phyloP scores from a whole-genome alignment of 2,329 filamentous ascomycete genomes.

The Colletotrichum ledebouriae region DNA sequence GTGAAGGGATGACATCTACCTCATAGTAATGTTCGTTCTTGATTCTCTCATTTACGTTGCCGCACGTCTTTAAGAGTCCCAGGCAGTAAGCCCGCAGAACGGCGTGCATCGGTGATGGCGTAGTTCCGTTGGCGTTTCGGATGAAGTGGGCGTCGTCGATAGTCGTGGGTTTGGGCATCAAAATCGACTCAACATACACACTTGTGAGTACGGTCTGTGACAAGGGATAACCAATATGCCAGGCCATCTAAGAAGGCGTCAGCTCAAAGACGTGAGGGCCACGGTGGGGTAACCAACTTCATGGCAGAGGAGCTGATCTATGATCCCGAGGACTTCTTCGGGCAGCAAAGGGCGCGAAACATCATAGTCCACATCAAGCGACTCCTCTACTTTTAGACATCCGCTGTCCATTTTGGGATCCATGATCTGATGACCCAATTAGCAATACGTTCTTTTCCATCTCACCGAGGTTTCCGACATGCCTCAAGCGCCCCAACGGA shows the following conservation, averaged over 20 bases:
- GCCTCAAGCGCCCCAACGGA: conserved; percentile 89
- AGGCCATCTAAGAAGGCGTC: conserved; percentile 78
- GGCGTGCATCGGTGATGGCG: conserved; percentile 63
- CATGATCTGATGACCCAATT: conserved; percentile 79
- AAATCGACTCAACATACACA: conserved; percentile 86
- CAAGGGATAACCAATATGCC: conserved; percentile 95
- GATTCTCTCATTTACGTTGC: conserved; percentile 82
- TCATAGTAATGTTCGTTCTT: conserved; percentile 92
- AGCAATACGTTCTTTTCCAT: conserved; percentile 6
- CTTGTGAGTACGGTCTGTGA: conserved; percentile 96
- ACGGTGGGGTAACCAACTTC: conserved; percentile 70
- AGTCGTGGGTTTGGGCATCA: conserved; percentile 76
- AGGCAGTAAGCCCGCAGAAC: conserved; percentile 89
- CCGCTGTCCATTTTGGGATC: conserved; percentile 99
- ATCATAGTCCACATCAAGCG: conserved; percentile 87
- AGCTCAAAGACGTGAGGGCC: conserved; percentile 7
- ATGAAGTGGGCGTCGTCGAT: conserved; percentile 77
- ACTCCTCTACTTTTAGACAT: conserved; percentile 81
- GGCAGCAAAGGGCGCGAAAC: conserved; percentile 76
- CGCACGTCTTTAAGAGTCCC: conserved; percentile 85
- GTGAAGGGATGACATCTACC: conserved; percentile 60
- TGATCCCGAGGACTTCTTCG: conserved; percentile 89
- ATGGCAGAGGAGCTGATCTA: conserved; percentile 91
- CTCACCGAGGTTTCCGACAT: conserved; percentile 42
- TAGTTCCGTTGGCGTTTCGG: conserved; percentile 47